Base-by-base conservation (phyloP, 2,329 filamentous ascomycete genomes). In the Botrytis deweyae region DNA sequence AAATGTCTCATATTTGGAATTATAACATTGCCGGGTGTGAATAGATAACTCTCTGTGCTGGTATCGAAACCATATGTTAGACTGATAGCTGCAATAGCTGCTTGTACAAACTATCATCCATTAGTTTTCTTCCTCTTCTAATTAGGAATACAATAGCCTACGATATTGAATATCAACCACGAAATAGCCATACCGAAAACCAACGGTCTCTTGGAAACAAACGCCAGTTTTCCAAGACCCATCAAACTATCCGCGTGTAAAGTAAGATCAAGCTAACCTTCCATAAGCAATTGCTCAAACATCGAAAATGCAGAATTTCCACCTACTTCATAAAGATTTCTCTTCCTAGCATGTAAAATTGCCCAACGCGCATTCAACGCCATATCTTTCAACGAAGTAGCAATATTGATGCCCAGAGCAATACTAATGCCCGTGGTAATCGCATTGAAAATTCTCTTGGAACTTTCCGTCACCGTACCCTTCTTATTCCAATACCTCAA, bases 291-390 rank as follows among this genome's bases (percentile, higher is more conserved):
- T 68, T 20, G 22, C 58, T 36, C 36, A 12, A 18, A 64, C 4
- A 75, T 74, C 18, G 49, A 29, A 33, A 72, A 12, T n/a, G 36
- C 14, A 5, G 20, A 44, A 4, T 33, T 68, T 29, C 36, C 9
- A 36, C 40, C n/a, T 69, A 84, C 84, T 80, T 86, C 85, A 8
- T 77, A 78, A 59, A 83, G 78, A 49, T 81, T 82, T 74, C 83
- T 81, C 58, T 81, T 80, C 8, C 81, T 78, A 14, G 80, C 78
- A 73, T 81, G 82, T 61, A 87, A 76, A 42, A 86, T 82, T 79
- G 83, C 85, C 84, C 85, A 86, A n/a, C 85, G 80, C 74, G 85
- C 78, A 74, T 85, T 84, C 22, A 81, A 77, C 5, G 84, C 82
- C 81, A 86, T 84, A 42, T 81, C 81, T 73, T 85, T 85, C 36